phyloP scores from a whole-genome alignment of 371 early-diverging fungal genomes.

The Mortierella sp. region DNA sequence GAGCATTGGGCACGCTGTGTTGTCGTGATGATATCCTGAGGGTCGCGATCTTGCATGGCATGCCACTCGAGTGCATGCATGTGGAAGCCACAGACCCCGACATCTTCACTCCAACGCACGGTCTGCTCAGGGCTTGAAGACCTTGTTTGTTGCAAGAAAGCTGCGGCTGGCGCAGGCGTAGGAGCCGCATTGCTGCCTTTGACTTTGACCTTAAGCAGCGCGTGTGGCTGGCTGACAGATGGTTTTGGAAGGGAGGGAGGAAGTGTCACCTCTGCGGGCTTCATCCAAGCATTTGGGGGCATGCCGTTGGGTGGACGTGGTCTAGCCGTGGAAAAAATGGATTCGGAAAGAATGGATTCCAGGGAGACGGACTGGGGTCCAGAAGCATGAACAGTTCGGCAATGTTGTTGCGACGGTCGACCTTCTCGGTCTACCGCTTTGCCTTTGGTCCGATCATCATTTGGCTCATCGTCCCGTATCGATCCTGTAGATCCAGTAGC shows the following conservation, averaged over 20 bases:
- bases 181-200: not conserved
- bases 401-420: not conserved
- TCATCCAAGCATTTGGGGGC: no score
- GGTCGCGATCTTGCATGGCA: constrained; percentile 6
- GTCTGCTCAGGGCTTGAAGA: not conserved
- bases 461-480: not conserved
- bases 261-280: no score
- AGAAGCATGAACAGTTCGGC: not conserved
- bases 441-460: not conserved
- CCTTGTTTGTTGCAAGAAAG: not conserved
- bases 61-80: constrained; percentile 51
- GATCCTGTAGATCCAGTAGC: no score
- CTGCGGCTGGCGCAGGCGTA: not conserved
- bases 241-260: no score
- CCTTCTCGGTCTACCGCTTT: not conserved
- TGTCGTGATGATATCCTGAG: not conserved
- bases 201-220: no score
- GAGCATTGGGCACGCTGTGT: constrained; percentile 29
- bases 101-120: not conserved
- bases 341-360: no score
- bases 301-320: no score
- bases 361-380: no score
- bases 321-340: no score
- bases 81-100: constrained; percentile 35
- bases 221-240: no score